A percentile compares a stretch with the other conserved stretches of the same genome.
phyloP scores from a whole-genome alignment of 2,329 filamentous ascomycete species.

The Colletotrichum sidae region DNA sequence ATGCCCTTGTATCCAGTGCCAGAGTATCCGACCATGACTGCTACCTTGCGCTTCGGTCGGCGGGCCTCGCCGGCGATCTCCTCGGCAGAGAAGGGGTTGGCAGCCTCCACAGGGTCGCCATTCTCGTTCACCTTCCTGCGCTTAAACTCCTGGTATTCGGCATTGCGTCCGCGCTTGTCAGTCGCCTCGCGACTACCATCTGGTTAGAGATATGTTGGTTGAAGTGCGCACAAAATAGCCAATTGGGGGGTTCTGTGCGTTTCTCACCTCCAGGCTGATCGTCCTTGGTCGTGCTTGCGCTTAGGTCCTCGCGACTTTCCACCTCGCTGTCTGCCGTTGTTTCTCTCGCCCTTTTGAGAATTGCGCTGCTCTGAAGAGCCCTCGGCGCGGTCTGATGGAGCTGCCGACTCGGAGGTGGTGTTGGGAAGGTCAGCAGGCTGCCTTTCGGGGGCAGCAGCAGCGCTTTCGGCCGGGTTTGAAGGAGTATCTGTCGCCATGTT shows the following conservation, averaged over 20 bases:
- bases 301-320: slow-evolving; percentile 25
- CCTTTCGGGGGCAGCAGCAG: slow-evolving; percentile 18
- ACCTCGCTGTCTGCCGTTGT: slow-evolving; percentile 20
- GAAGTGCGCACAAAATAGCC: neutral
- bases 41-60: slow-evolving; percentile 94
- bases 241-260: neutral
- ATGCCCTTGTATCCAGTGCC: slow-evolving; percentile 98
- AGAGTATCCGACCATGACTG: slow-evolving; percentile 94
- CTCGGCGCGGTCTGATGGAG: slow-evolving; percentile 19
- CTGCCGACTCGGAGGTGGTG: slow-evolving; percentile 8
- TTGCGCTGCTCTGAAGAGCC: slow-evolving; percentile 8
- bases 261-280: slow-evolving; percentile 33
- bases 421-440: slow-evolving; percentile 22
- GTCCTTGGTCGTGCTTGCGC: slow-evolving; percentile 32
- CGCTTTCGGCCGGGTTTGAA: slow-evolving; percentile 11
- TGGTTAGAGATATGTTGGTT: slow-evolving; percentile 45
- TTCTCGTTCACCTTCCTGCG: slow-evolving; percentile 53
- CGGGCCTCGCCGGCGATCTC: slow-evolving; percentile 90
- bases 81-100: slow-evolving; percentile 72
- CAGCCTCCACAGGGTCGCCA: slow-evolving; percentile 40
- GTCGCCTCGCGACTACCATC: slow-evolving; percentile 49
- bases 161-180: slow-evolving; percentile 54
- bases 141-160: slow-evolving; percentile 55
- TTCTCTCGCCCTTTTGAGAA: slow-evolving; percentile 7
- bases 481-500: slow-evolving; percentile 35